phyloP scores from a whole-genome alignment of 1,139 yeast genomes.

The Geotrichum histeridarum region DNA sequence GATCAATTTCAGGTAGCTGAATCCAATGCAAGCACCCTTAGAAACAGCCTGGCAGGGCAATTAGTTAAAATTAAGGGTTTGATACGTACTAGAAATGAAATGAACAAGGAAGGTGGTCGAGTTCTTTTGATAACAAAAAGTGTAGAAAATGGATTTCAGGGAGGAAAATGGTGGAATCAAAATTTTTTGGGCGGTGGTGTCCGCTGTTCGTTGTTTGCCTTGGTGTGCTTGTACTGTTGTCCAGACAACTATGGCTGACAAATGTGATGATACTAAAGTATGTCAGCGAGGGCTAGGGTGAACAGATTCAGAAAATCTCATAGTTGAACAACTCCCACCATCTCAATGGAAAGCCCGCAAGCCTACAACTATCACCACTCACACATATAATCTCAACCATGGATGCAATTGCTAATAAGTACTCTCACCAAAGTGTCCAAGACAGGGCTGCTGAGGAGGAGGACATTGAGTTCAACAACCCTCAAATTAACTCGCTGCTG shows the following conservation, averaged over 20 bases:
- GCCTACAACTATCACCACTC: conserved; percentile 5
- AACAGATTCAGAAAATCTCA: too few relatives aligned
- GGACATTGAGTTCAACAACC: conserved; percentile 8
- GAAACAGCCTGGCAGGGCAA: too few relatives aligned
- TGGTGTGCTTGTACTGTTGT: neutral
- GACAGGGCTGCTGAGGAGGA: conserved; percentile 18
- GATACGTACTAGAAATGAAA: neutral
- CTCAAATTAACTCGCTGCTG: conserved; percentile 31
- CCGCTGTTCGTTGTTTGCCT: neutral
- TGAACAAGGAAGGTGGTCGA: neutral
- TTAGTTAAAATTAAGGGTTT: neutral
- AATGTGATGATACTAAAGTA: too few relatives aligned
- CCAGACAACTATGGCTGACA: neutral
- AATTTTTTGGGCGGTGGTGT: neutral
- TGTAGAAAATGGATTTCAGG: conserved; percentile 1
- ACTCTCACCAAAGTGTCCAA: conserved; percentile 18
- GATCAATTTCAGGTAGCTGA: neutral
- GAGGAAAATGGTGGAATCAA: conserved; percentile 1
- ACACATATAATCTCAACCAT: conserved; percentile 18
- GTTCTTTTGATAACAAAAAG: neutral
- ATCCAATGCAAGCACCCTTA: too few relatives aligned
- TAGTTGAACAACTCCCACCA: neutral
- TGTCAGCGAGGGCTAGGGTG: too few relatives aligned
- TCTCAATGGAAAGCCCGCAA: conserved; percentile 3
- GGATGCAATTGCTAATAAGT: conserved; percentile 28